A percentile compares a stretch with the other conserved stretches of the same genome.
phyloP scores from a whole-genome alignment of 2,329 filamentous ascomycete species.

The Fusarium sp. region DNA sequence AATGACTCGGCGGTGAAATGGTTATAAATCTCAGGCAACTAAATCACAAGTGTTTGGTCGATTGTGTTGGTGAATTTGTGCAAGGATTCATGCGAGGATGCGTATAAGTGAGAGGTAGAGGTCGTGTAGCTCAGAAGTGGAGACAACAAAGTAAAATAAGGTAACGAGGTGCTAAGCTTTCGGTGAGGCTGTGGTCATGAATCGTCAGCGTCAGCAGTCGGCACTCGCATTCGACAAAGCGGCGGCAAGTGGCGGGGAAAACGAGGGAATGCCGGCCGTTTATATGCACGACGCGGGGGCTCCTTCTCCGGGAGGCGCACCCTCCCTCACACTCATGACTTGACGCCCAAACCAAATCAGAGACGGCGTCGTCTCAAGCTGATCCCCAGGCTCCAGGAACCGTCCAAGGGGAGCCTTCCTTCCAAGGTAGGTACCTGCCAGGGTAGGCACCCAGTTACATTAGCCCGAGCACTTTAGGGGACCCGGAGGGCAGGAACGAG shows the following conservation, averaged over 20 bases:
- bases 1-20: neutral
- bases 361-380: constrained; percentile 40
- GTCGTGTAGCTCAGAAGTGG: constrained; percentile 2
- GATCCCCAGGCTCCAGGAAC: constrained; percentile 31
- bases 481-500: constrained; percentile 24
- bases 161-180: neutral
- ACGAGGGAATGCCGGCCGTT: constrained; percentile 62
- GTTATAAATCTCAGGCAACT: constrained; percentile 6
- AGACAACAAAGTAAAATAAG: neutral
- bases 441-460: neutral
- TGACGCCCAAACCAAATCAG: constrained; percentile 37
- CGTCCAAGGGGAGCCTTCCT: constrained; percentile 19
- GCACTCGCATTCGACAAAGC: constrained; percentile 44
- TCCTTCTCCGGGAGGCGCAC: neutral
- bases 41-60: neutral
- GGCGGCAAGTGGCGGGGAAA: constrained; percentile 45
- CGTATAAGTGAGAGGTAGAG: constrained; percentile 19
- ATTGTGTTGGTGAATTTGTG: neutral
- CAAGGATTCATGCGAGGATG: neutral
- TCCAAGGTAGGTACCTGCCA: neutral
- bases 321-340: constrained; percentile 18
- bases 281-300: constrained; percentile 62
- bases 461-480: too few species aligned
- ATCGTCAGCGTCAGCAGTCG: constrained; percentile 33
- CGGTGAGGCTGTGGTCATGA: constrained; percentile 25